A percentile compares a stretch with the other conserved stretches of the same genome.
phyloP scores from a whole-genome alignment of 1,284 basidiomycete species.

The Stereum hirsutum region DNA sequence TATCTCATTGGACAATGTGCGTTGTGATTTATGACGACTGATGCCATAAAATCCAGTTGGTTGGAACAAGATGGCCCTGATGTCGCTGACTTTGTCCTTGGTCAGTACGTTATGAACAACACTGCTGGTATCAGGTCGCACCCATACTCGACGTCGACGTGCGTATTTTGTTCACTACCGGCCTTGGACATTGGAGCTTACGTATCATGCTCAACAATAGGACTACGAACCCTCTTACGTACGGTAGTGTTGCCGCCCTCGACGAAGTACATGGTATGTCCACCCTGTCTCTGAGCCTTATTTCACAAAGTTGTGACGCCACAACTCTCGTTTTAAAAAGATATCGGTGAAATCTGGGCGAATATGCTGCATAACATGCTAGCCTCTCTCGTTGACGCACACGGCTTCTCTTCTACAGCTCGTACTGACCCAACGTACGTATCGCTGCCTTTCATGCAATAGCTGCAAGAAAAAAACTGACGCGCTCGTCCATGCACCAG shows the following conservation, averaged over 20 bases:
- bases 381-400: slow-evolving; percentile 30
- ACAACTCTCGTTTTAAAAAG: too few species aligned
- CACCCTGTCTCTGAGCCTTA: too few species aligned
- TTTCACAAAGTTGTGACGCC: too few species aligned
- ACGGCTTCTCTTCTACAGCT: slow-evolving; percentile 31
- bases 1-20: too few species aligned
- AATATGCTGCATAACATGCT: slow-evolving; percentile 47
- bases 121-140: slow-evolving; percentile 26
- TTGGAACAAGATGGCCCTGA: slow-evolving; percentile 24
- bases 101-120: slow-evolving; percentile 25
- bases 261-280: slow-evolving; percentile 33
- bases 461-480: background rate
- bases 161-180: too few species aligned
- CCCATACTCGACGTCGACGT: slow-evolving; percentile 34
- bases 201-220: too few species aligned
- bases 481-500: slow-evolving; percentile 9
- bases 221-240: slow-evolving; percentile 27
- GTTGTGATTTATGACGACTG: background rate
- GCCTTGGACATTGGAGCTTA: too few species aligned
- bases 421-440: slow-evolving; percentile 26
- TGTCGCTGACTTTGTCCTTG: slow-evolving; percentile 31
- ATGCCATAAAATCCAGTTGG: slow-evolving; percentile 19
- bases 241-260: slow-evolving; percentile 26
- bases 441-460: background rate
- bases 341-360: slow-evolving; percentile 42